Base-by-base conservation (phyloP, 73 alveolate species). In the Loxodes magnus region DNA sequence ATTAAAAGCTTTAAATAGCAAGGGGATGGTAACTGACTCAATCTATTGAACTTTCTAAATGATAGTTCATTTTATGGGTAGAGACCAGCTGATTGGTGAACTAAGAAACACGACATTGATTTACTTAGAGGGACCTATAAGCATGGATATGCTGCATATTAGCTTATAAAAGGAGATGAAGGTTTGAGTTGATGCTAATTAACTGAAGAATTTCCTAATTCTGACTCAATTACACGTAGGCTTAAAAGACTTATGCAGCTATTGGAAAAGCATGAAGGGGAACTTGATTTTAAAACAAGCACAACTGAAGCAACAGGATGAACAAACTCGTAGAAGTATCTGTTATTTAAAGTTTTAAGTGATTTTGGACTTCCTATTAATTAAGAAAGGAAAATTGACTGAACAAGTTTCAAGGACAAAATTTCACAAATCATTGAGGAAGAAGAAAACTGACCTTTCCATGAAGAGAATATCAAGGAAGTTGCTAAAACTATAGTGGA, bases 11-110 rank as follows among this genome's bases (percentile, higher is more conserved):
- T 82, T 71, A 88, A 92, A 67, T 77, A 43, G n/a, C 74, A 74
- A 44, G 77, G 73, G 36, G 37, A 56, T 51, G 56, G 59, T 23
- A 71, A 82, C 37, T 87, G 97, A 96, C 88, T 86, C 37, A 87
- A 90, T 66, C 67, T 93, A 30, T 72, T 93, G 51, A 85, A 88
- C 64, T 93, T 93, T 67, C 77, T 93, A n/a, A 96, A 96, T 3
- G 59, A 71, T 35, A 60, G 68, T 42, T 71, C 75, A 20, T 76
- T 79, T 48, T 86, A 82, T 64, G 96, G 97, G 17, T 83, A 93
- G 56, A 84, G 97, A 33, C 99, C 99, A 12, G 76, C 93, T 0
- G 82, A 77, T 4, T 93, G 99, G 98, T 93, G 99, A 98, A 87
- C 92, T 2, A 71, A 82, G 74, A 67, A 88, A 36, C 99, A 93